These are phyloP conservation scores for Trichoderma gamsii DNA, from an alignment of 495 filamentous ascomycete species.

Conservation along the genomic window DNA sequence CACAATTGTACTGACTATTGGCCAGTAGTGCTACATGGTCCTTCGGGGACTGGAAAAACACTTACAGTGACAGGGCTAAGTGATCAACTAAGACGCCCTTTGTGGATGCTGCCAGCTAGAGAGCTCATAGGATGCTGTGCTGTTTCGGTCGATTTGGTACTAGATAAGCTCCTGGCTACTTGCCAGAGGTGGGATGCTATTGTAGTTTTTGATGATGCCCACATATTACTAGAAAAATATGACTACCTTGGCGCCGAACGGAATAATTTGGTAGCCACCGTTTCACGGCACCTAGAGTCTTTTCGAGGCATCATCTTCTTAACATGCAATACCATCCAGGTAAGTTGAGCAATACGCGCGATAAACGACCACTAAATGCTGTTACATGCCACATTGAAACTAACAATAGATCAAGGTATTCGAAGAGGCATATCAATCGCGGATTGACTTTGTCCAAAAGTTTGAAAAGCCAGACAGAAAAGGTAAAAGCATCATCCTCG, in stretches of 20 bases:
- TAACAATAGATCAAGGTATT: slow-evolving; percentile 40
- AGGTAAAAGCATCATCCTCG: slow-evolving; percentile 81
- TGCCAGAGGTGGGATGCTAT: slow-evolving; percentile 62
- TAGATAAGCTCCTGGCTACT: slow-evolving; percentile 75
- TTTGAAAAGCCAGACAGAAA: slow-evolving; percentile 30
- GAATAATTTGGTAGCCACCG: slow-evolving; percentile 47
- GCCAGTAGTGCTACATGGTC: slow-evolving; percentile 64
- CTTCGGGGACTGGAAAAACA: slow-evolving; percentile 84
- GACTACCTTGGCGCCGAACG: slow-evolving; percentile 39
- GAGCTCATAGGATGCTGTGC: slow-evolving; percentile 52
- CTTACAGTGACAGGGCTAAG: slow-evolving; percentile 84
- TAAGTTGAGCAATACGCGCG: slow-evolving; percentile 20
- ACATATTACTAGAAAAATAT: slow-evolving; percentile 45
- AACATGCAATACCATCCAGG: slow-evolving; percentile 38
- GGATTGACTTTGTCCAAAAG: slow-evolving; percentile 21
- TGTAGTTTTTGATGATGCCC: slow-evolving; percentile 47
- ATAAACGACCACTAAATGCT: slow-evolving; percentile 34
- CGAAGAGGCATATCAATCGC: slow-evolving; percentile 43
- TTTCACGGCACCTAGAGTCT: slow-evolving; percentile 52
- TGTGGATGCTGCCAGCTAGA: slow-evolving; percentile 80
- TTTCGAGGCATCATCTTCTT: slow-evolving; percentile 47
- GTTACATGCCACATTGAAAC: slow-evolving; percentile 56
- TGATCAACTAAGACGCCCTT: slow-evolving; percentile 71
- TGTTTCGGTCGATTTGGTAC: no score
- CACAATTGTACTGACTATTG: slow-evolving; percentile 18